Conservation (phyloP, 805 yeast species). For the Kodamaea laetipori region DNA sequence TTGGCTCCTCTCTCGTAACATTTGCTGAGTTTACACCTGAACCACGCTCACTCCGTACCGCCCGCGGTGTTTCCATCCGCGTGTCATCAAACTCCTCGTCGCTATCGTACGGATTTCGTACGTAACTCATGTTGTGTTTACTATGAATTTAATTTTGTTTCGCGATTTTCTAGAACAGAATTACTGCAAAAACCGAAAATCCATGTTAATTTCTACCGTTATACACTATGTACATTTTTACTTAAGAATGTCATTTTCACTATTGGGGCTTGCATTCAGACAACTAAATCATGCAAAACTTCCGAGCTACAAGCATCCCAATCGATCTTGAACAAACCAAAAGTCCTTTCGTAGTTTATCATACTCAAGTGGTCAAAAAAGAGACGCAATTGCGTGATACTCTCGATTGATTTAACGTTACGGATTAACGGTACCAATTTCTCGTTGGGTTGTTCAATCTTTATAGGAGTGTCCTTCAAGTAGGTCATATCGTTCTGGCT, state of each 20-base stretch:
- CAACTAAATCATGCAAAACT: slow-evolving; percentile 55
- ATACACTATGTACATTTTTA: too few relatives aligned
- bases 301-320: slow-evolving; percentile 54
- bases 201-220: too few relatives aligned
- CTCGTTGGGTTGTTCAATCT: slow-evolving; percentile 35
- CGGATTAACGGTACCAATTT: slow-evolving; percentile 46
- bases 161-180: background rate
- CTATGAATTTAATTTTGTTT: background rate
- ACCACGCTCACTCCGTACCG: slow-evolving; percentile 9
- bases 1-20: slow-evolving; percentile 7
- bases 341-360: slow-evolving; percentile 65
- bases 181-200: background rate
- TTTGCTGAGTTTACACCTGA: slow-evolving; percentile 2
- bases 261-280: too few relatives aligned
- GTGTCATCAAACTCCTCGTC: slow-evolving; percentile 37
- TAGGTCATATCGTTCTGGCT: slow-evolving; percentile 31
- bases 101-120: slow-evolving; percentile 11
- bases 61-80: slow-evolving; percentile 28
- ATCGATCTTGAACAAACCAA: slow-evolving; percentile 45
- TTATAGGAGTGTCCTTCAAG: slow-evolving; percentile 40
- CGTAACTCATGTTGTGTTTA: slow-evolving; percentile 4
- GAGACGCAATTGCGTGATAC: slow-evolving; percentile 52
- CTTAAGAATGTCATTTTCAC: too few relatives aligned
- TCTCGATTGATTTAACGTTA: slow-evolving; percentile 42
- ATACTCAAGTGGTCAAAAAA: slow-evolving; percentile 70